A percentile compares a stretch with the other conserved stretches of the same genome.
These are phyloP conservation scores for Ophiobolus disseminans DNA, from an alignment of 2,329 filamentous ascomycete species.

Conservation along the genomic window DNA sequence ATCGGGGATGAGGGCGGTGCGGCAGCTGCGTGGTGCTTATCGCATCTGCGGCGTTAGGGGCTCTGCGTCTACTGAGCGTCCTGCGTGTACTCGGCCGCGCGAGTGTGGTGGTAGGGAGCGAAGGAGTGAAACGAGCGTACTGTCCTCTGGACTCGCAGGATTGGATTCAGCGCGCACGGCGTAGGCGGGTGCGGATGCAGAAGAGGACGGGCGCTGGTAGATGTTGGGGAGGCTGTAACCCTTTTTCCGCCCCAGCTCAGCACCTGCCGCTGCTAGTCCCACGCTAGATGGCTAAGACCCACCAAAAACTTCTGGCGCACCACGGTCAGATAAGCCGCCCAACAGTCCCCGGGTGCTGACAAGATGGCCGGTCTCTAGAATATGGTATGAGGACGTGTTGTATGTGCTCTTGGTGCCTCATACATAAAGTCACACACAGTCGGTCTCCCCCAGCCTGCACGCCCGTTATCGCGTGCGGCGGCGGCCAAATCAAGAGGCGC, in stretches of 20 bases:
- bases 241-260: constrained; percentile 18
- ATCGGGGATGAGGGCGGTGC: constrained; percentile 14
- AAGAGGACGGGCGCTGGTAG: constrained; percentile 19
- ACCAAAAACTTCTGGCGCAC: constrained; percentile 3
- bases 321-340: not conserved
- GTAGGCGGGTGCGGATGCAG: constrained; percentile 17
- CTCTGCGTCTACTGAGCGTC: constrained; percentile 4
- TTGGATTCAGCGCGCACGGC: constrained; percentile 5
- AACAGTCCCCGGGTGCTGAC: too few relatives aligned
- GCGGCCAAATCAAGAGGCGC: constrained; percentile 22
- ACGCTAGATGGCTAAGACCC: constrained; percentile 1
- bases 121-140: constrained; percentile 36
- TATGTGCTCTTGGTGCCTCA: too few relatives aligned
- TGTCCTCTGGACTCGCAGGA: constrained; percentile 28
- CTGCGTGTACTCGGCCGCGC: constrained; percentile 20
- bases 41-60: constrained; percentile 35
- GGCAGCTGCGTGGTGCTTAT: constrained; percentile 32
- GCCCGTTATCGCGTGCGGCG: constrained; percentile 11
- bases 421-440: too few relatives aligned
- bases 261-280: not conserved
- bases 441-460: too few relatives aligned
- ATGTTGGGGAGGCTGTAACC: constrained; percentile 14
- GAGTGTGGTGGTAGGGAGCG: constrained; percentile 13
- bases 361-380: too few relatives aligned
- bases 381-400: not conserved